Percentiles rank a stretch among this genome's conserved stretches.
Evolutionary conservation across 176 grass and related monocot species (phyloP).

Genomic region (Cenchrus americanus): DNA sequence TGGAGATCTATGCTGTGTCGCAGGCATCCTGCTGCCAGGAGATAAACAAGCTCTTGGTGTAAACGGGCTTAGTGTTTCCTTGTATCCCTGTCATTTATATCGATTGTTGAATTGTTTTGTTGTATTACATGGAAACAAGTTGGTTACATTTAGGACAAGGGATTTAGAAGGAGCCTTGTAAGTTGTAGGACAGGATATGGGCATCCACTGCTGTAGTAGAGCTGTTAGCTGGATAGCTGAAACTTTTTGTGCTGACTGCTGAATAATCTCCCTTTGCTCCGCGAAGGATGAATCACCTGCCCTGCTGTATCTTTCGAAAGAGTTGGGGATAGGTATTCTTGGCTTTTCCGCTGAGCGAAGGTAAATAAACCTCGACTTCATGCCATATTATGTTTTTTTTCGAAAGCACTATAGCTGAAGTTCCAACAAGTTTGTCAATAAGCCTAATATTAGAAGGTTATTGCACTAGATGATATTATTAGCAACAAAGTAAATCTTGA

Average conservation of each 20-base stretch:
- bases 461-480: too few species aligned
- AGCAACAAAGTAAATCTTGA: too few species aligned
- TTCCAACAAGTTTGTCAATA: too few species aligned
- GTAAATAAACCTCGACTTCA: neutral
- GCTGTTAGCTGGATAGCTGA: slow-evolving; percentile 36
- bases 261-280: neutral
- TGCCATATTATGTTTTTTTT: too few species aligned
- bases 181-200: slow-evolving; percentile 38
- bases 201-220: slow-evolving; percentile 40
- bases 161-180: slow-evolving; percentile 29
- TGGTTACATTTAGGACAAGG: slow-evolving; percentile 24
- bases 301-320: neutral
- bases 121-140: slow-evolving; percentile 32
- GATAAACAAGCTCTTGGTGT: neutral
- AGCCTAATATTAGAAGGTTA: too few species aligned
- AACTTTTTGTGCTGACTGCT: slow-evolving; percentile 18
- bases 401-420: too few species aligned
- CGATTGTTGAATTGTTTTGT: slow-evolving; percentile 30
- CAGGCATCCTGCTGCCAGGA: neutral
- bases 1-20: neutral
- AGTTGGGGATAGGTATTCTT: neutral
- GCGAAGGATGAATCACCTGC: neutral
- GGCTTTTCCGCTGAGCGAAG: neutral
- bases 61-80: neutral
- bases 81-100: slow-evolving; percentile 1